Conservation (phyloP, 148 eudicot species). For the Chenopodium quinoa region DNA sequence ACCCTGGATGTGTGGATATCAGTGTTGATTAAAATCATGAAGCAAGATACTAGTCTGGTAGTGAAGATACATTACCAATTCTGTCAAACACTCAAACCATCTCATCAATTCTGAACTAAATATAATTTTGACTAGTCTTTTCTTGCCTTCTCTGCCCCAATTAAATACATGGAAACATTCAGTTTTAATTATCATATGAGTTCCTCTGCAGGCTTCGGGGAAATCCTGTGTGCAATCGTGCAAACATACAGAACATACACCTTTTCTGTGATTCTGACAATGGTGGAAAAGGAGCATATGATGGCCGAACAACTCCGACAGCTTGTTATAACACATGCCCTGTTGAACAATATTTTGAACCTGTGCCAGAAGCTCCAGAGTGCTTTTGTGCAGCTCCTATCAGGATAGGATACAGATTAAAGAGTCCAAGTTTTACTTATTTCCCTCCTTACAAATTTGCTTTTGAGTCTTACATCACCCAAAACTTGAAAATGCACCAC, state of each 20-base stretch:
- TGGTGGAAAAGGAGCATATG: slow-evolving; percentile 37
- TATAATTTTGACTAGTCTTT: background rate
- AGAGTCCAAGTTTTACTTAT: slow-evolving; percentile 81
- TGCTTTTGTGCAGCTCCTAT: slow-evolving; percentile 95
- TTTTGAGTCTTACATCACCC: slow-evolving; percentile 56
- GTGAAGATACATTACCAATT: background rate
- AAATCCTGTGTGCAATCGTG: slow-evolving; percentile 62
- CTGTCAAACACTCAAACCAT: too few species aligned
- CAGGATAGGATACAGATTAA: slow-evolving; percentile 69
- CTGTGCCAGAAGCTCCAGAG: slow-evolving; percentile 52
- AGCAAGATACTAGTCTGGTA: background rate
- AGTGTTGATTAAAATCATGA: background rate
- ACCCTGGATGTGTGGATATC: too few species aligned
- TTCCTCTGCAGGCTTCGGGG: slow-evolving; percentile 57
- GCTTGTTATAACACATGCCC: slow-evolving; percentile 68
- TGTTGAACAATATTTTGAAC: slow-evolving; percentile 46
- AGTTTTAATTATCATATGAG: background rate
- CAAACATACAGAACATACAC: slow-evolving; percentile 36
- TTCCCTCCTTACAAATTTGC: slow-evolving; percentile 53
- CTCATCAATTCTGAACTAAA: background rate
- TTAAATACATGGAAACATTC: background rate
- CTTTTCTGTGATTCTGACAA: slow-evolving; percentile 53
- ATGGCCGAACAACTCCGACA: slow-evolving; percentile 32
- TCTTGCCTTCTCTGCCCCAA: background rate
- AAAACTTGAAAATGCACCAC: slow-evolving; percentile 42